phyloP scores from a whole-genome alignment of 257 asterid species.

The Datura wrightii region DNA sequence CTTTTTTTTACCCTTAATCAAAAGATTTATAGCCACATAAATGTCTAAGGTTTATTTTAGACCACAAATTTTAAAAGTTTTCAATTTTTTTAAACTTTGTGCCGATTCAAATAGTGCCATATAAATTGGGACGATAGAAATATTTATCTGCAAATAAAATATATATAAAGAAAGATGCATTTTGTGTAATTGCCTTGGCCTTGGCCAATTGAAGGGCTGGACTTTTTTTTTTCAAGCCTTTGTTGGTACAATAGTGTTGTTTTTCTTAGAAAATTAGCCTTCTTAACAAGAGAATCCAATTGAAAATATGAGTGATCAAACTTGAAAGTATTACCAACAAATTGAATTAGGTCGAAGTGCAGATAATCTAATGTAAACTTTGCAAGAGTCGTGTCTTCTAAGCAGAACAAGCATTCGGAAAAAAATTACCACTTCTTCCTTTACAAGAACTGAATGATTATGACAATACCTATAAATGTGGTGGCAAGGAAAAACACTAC shows the following conservation, averaged over 20 bases:
- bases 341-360: not conserved
- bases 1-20: too few relatives aligned
- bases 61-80: too few relatives aligned
- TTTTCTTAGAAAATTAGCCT: slow-evolving; percentile 57
- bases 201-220: slow-evolving; percentile 82
- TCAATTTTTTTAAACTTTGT: too few relatives aligned
- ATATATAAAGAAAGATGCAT: slow-evolving; percentile 12
- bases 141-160: not conserved
- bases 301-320: slow-evolving; percentile 59
- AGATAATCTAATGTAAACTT: not conserved
- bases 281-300: slow-evolving; percentile 56
- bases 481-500: not conserved
- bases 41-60: too few relatives aligned
- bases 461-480: not conserved
- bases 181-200: slow-evolving; percentile 65
- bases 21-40: too few relatives aligned
- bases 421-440: not conserved
- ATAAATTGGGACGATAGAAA: too few relatives aligned
- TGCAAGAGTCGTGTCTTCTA: not conserved
- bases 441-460: slow-evolving; percentile 12
- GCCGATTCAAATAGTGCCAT: too few relatives aligned
- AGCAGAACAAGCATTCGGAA: not conserved
- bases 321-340: slow-evolving; percentile 47
- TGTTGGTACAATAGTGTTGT: slow-evolving; percentile 55
- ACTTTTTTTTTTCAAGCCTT: slow-evolving; percentile 57